These are phyloP conservation scores for Zancudomyces culisetae DNA, from an alignment of 371 early-diverging fungal species.

Conservation along the genomic window DNA sequence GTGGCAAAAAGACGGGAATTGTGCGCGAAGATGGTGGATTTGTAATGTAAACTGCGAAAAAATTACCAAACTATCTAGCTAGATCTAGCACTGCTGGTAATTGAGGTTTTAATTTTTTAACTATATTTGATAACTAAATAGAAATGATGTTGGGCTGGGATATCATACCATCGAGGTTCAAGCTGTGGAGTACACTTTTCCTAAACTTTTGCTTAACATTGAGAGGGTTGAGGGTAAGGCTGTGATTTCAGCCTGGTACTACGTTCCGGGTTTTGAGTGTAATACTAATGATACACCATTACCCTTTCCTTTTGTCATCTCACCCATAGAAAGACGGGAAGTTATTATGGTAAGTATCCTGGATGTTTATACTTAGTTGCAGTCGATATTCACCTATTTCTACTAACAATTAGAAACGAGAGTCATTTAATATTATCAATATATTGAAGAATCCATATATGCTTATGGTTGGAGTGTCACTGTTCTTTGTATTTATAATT, in stretches of 20 bases:
- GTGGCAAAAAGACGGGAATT: slow-evolving; percentile 23
- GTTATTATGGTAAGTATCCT: slow-evolving; percentile 2
- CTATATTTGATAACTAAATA: not conserved
- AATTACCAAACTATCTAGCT: too few relatives aligned
- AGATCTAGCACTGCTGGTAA: too few relatives aligned
- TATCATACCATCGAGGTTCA: slow-evolving; percentile 26
- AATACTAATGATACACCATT: slow-evolving; percentile 19
- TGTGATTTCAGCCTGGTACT: slow-evolving; percentile 23
- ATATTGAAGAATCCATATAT: slow-evolving; percentile 36
- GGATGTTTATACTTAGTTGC: not conserved
- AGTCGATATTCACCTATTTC: too few relatives aligned
- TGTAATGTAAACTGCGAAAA: slow-evolving; percentile 6
- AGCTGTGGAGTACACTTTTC: slow-evolving; percentile 23
- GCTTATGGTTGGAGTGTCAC: slow-evolving; percentile 31
- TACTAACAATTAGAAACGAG: slow-evolving; percentile 12
- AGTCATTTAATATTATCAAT: slow-evolving; percentile 25
- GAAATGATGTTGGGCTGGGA: slow-evolving; percentile 24
- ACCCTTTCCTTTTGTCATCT: slow-evolving; percentile 25
- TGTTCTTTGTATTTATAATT: slow-evolving; percentile 28
- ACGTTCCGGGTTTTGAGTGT: slow-evolving; percentile 28
- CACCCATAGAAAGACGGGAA: slow-evolving; percentile 19
- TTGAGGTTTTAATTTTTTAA: too few relatives aligned
- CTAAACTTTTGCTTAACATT: slow-evolving; percentile 24
- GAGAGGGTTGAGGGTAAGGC: slow-evolving; percentile 16
- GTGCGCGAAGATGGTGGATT: slow-evolving; percentile 27